phyloP scores from a whole-genome alignment of 306 rosid genomes.

The Bauhinia variegata region DNA sequence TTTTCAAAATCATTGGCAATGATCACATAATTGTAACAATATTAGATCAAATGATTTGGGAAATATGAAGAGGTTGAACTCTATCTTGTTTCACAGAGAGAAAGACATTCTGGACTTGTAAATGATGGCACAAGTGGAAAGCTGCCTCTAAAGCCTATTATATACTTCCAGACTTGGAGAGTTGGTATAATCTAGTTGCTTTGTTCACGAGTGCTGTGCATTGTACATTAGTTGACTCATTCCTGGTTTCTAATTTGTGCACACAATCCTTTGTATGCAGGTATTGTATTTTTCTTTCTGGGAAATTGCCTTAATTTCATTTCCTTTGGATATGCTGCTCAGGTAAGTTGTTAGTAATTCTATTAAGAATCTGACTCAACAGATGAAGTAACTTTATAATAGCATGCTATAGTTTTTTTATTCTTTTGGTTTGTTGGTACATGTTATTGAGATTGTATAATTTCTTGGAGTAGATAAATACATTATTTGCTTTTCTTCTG shows the following conservation, averaged over 20 bases:
- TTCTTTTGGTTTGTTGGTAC: too few species aligned
- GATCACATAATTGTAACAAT: slow-evolving; percentile 17
- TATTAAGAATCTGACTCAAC: slow-evolving; percentile 4
- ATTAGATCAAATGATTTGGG: slow-evolving; percentile 26
- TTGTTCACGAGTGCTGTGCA: slow-evolving; percentile 28
- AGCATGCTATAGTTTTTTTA: slow-evolving; percentile 15
- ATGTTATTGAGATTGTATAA: background rate
- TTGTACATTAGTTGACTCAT: slow-evolving; percentile 28
- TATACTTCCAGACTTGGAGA: slow-evolving; percentile 88
- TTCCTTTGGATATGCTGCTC: slow-evolving; percentile 98
- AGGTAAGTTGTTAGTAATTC: slow-evolving; percentile 55
- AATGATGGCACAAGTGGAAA: slow-evolving; percentile 73
- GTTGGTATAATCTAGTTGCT: slow-evolving; percentile 60
- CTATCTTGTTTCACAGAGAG: slow-evolving; percentile 67
- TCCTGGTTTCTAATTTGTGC: slow-evolving; percentile 21
- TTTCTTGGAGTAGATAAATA: background rate
- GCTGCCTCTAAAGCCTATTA: slow-evolving; percentile 72
- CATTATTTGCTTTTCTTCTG: background rate
- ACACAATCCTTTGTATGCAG: slow-evolving; percentile 51
- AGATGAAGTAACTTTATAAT: slow-evolving; percentile 25
- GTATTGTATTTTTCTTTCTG: slow-evolving; percentile 76
- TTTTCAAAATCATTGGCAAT: slow-evolving; percentile 14
- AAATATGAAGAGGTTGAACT: slow-evolving; percentile 30
- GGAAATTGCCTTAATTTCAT: slow-evolving; percentile 92
- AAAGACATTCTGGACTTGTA: slow-evolving; percentile 68